A percentile compares a stretch with the other conserved stretches of the same genome.
phyloP scores from a whole-genome alignment of 257 asterid species.

The Penstemon eatonii region DNA sequence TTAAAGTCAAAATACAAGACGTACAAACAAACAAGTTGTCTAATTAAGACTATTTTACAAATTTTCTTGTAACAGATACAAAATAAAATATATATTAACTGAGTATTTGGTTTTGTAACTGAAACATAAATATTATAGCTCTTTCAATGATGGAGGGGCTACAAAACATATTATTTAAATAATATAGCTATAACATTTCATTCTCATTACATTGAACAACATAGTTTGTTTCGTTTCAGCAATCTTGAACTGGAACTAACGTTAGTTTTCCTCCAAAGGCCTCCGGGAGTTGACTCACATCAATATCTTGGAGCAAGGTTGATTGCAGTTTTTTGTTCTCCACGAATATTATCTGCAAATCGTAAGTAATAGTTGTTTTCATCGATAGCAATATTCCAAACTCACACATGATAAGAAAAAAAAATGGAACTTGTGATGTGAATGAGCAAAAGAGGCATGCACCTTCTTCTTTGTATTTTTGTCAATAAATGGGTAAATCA shows the following conservation, averaged over 20 bases:
- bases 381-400: not conserved
- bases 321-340: conserved; percentile 56
- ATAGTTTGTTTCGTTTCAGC: conserved; percentile 36
- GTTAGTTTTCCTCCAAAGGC: conserved; percentile 65
- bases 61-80: no score
- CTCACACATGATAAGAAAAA: not conserved
- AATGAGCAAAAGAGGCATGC: not conserved
- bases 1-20: no score
- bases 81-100: no score
- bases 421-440: not conserved
- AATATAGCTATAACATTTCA: not conserved
- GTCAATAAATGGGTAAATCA: conserved; percentile 82
- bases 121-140: no score
- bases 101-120: no score
- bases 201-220: not conserved
- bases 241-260: conserved; percentile 71
- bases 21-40: no score
- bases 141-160: no score
- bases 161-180: no score
- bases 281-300: conserved; percentile 62
- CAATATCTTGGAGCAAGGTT: conserved; percentile 58
- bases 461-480: conserved; percentile 84
- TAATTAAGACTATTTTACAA: no score
- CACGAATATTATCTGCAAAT: conserved; percentile 67
- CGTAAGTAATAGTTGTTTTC: not conserved